Conservation (phyloP, 2,329 filamentous ascomycete genomes). For the Elsinoe australis region DNA sequence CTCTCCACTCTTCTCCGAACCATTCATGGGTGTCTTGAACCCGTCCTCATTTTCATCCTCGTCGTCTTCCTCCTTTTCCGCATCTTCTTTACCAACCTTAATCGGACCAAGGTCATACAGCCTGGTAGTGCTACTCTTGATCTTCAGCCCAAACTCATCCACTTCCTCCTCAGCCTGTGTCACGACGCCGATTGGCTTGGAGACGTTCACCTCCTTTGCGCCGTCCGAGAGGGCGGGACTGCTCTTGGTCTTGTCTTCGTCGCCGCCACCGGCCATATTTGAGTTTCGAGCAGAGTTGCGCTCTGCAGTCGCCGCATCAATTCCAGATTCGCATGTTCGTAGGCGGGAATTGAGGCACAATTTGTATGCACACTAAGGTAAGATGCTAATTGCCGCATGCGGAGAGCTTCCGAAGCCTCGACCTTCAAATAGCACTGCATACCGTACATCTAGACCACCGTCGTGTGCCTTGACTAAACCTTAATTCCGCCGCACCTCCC, state of each 20-base stretch:
- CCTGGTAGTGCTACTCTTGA: slow-evolving; percentile 28
- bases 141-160: slow-evolving; percentile 34
- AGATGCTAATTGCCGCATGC: too few relatives aligned
- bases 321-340: background rate
- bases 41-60: slow-evolving; percentile 18
- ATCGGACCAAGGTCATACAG: slow-evolving; percentile 25
- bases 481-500: too few relatives aligned
- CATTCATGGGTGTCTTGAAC: slow-evolving; percentile 5
- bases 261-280: slow-evolving; percentile 19
- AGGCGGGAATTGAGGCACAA: too few relatives aligned
- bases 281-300: too few relatives aligned
- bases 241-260: slow-evolving; percentile 14
- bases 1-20: background rate
- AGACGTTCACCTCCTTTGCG: slow-evolving; percentile 21
- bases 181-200: slow-evolving; percentile 2
- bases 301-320: too few relatives aligned
- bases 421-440: too few relatives aligned
- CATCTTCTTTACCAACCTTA: slow-evolving; percentile 19
- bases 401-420: too few relatives aligned
- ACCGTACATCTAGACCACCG: too few relatives aligned
- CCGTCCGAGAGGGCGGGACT: slow-evolving; percentile 21
- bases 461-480: too few relatives aligned
- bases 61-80: slow-evolving; percentile 19
- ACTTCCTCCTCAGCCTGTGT: slow-evolving; percentile 23
- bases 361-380: too few relatives aligned